A percentile compares a stretch with the other conserved stretches of the same genome.
Evolutionary conservation across 2,329 filamentous ascomycete species (phyloP).

Genomic region (Conoideocrella luteorostrata): DNA sequence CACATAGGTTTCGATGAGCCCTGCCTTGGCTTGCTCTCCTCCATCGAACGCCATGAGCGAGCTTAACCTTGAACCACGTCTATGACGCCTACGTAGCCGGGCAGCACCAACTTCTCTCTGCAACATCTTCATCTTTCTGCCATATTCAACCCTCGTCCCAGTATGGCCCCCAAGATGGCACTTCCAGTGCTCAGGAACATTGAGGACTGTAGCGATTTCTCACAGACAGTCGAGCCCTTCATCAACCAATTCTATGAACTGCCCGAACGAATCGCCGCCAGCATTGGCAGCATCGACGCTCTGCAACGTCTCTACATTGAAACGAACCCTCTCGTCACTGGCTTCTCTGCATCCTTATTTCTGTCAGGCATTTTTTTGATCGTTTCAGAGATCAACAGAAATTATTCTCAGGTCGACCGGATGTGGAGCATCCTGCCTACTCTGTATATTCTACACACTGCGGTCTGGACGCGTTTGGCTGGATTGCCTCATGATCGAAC

Average conservation of each 20-base stretch:
- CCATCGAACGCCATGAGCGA: no score
- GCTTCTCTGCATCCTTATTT: constrained; percentile 63
- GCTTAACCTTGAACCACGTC: no score
- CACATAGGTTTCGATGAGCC: no score
- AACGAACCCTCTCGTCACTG: constrained; percentile 80
- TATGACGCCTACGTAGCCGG: no score
- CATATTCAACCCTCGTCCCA: no score
- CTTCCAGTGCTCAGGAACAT: constrained; percentile 66
- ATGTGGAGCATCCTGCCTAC: constrained; percentile 86
- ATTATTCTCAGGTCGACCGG: constrained; percentile 96
- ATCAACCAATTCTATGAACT: constrained; percentile 63
- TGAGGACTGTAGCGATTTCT: constrained; percentile 69
- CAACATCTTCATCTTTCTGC: no score
- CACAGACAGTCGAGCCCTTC: constrained; percentile 68
- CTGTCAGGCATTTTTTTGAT: constrained; percentile 68
- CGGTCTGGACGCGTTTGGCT: constrained; percentile 71
- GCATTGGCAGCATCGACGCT: constrained; percentile 51
- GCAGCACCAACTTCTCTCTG: no score
- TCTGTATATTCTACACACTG: constrained; percentile 79
- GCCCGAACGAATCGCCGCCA: constrained; percentile 56
- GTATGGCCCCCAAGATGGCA: constrained; percentile 41
- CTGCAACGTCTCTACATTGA: constrained; percentile 68
- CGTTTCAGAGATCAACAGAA: constrained; percentile 77
- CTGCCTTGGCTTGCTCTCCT: no score
- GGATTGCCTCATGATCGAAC: constrained; percentile 64